Evolutionary conservation across 176 grass and related monocot species (phyloP).

Genomic region (Oryza nivara): DNA sequence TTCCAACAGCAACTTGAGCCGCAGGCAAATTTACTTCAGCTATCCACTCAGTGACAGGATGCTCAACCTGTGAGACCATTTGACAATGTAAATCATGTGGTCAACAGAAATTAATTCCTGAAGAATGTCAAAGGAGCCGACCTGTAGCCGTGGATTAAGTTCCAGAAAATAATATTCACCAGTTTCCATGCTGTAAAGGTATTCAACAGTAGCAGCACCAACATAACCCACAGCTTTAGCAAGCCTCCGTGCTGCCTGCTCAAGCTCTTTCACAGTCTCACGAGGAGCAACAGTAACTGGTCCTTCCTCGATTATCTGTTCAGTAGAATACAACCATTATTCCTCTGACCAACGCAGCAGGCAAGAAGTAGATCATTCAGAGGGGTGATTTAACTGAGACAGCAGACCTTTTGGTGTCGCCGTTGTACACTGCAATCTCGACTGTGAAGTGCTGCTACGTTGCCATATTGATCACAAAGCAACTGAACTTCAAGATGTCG

Average conservation of each 20-base stretch:
- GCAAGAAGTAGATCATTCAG: slow-evolving; percentile 10
- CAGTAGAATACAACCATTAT: slow-evolving; percentile 10
- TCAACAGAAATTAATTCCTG: slow-evolving; percentile 24
- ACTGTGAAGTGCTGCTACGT: slow-evolving; percentile 96
- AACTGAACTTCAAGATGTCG: slow-evolving; percentile 99
- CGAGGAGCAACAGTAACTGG: slow-evolving; percentile 88
- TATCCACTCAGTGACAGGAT: slow-evolving; percentile 99
- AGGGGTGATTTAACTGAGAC: slow-evolving; percentile 21
- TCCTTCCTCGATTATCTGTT: slow-evolving; percentile 97
- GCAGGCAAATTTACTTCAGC: slow-evolving; percentile 95
- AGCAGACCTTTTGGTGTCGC: slow-evolving; percentile 84
- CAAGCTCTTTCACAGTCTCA: slow-evolving; percentile 83
- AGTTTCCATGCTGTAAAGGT: slow-evolving; percentile 99
- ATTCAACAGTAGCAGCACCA: slow-evolving; percentile 97
- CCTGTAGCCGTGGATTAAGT: slow-evolving; percentile 92
- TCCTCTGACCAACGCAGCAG: not conserved
- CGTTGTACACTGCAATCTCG: slow-evolving; percentile 99
- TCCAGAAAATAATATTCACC: slow-evolving; percentile 99
- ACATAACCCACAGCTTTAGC: slow-evolving; percentile 93
- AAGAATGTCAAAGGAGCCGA: slow-evolving; percentile 32
- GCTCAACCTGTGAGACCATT: slow-evolving; percentile 65
- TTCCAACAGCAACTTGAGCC: slow-evolving; percentile 96
- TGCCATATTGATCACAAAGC: slow-evolving; percentile 92
- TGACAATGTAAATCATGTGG: slow-evolving; percentile 27
- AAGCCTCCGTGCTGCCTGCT: slow-evolving; percentile 97